phyloP scores from a whole-genome alignment of 1,284 basidiomycete genomes.

The Inonotus obliquus region DNA sequence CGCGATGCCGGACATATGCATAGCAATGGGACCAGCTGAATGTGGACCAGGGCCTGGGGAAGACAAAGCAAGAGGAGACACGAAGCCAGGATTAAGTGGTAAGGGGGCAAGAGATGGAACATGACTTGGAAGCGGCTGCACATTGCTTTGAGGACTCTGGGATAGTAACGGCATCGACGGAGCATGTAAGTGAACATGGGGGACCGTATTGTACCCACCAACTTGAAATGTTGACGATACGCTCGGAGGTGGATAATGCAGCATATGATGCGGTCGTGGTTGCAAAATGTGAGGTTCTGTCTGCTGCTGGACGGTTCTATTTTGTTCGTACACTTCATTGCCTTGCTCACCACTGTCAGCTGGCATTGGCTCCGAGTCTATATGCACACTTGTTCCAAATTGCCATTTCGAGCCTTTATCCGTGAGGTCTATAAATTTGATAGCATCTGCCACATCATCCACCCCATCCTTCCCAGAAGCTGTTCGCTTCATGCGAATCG shows the following conservation, averaged over 20 bases:
- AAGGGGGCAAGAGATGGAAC: slow-evolving; percentile 15
- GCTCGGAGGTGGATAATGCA: slow-evolving; percentile 8
- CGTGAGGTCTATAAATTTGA: slow-evolving; percentile 34
- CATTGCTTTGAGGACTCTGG: slow-evolving; percentile 12
- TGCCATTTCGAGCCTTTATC: slow-evolving; percentile 43
- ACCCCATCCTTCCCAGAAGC: background rate
- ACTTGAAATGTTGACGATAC: slow-evolving; percentile 3
- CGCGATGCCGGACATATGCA: slow-evolving; percentile 8
- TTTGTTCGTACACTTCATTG: background rate
- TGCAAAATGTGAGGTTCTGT: slow-evolving; percentile 9
- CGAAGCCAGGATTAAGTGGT: slow-evolving; percentile 15
- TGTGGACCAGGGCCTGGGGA: slow-evolving; percentile 18
- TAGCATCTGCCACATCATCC: slow-evolving; percentile 19
- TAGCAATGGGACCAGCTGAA: background rate
- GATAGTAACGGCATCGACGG: slow-evolving; percentile 1
- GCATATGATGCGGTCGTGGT: slow-evolving; percentile 16
- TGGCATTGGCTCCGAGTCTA: slow-evolving; percentile 19
- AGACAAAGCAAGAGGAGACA: slow-evolving; percentile 19
- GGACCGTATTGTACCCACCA: slow-evolving; percentile 11
- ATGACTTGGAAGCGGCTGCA: slow-evolving; percentile 13
- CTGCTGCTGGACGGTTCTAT: background rate
- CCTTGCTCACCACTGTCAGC: background rate
- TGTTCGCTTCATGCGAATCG: slow-evolving; percentile 7
- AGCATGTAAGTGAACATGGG: slow-evolving; percentile 4
- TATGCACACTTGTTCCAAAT: slow-evolving; percentile 46